A percentile compares a stretch with the other conserved stretches of the same genome.
phyloP scores from a whole-genome alignment of 768 basidiomycete species.

The Mycena amicta region DNA sequence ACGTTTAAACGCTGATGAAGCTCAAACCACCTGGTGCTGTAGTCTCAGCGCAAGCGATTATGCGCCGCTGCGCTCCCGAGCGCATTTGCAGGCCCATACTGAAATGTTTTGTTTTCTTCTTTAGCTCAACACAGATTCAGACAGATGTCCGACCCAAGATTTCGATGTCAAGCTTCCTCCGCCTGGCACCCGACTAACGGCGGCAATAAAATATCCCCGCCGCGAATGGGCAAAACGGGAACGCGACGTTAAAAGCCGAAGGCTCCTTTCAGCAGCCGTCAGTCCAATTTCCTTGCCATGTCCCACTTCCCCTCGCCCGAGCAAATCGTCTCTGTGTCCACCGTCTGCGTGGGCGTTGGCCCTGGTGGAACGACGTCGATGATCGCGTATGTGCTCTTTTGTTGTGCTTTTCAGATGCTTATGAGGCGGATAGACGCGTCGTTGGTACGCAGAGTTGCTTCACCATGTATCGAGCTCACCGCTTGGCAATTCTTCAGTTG shows the following conservation, averaged over 20 bases:
- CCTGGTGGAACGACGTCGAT: constrained; percentile 81
- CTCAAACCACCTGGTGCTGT: too few species aligned
- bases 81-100: neutral
- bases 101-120: neutral
- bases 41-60: neutral
- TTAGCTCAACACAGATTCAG: constrained; percentile 4
- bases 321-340: constrained; percentile 62
- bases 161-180: constrained; percentile 31
- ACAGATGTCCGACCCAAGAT: constrained; percentile 5
- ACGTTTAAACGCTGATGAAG: neutral
- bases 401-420: neutral
- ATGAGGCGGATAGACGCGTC: constrained; percentile 41
- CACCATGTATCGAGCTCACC: constrained; percentile 29
- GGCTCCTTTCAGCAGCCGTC: constrained; percentile 13
- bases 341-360: constrained; percentile 75
- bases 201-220: constrained; percentile 28
- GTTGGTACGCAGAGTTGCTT: constrained; percentile 17
- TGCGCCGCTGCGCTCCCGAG: too few species aligned
- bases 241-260: constrained; percentile 5
- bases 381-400: constrained; percentile 63
- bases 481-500: constrained; percentile 15
- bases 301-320: constrained; percentile 40
- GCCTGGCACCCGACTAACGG: constrained; percentile 26
- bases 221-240: constrained; percentile 22
- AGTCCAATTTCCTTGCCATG: constrained; percentile 31